Base-by-base conservation (phyloP, 805 yeast genomes). In the Candida tammaniensis region DNA sequence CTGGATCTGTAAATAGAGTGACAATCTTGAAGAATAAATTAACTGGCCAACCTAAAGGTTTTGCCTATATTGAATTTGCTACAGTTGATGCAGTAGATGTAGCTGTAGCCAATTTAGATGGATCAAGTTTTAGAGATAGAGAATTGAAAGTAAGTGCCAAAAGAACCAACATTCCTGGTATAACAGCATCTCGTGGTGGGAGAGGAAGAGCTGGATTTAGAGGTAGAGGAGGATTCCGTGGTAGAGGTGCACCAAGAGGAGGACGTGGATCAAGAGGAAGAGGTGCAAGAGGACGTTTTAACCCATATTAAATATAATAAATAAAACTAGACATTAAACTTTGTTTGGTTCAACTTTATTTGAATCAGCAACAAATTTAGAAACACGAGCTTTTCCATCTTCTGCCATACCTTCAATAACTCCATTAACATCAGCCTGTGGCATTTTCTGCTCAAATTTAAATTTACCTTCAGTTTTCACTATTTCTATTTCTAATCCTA, bases 11-110 rank as follows among this genome's bases (percentile, higher is more conserved):
- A 35, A 80, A 83, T 51, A 72, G 95, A 48, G 87, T 86, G 21
- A 86, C 93, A 3, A 86, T 87, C 30, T 61, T 82, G 55, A 67
- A 75, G 37, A 85, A 86, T 60, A 82, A 80, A 56, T 59, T 64
- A 47, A 79, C 93, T 0, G 94, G 95, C 5, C 81, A 75, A 43
- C 93, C 96, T 27, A 82, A 82, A 58, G 96, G 96, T 1, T 86
- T 72, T 61, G 95, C 95, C 2, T 87, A 86, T 56, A 72, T 87
- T 42, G 96, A 87, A 55, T 87, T 86, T 52, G 73, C 79, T n/a
- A 83, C 75, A 49, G 72, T 76, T 9, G 68, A 70, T n/a, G 68
- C 72, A 9, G 88, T 85, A 5, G 64, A 74, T 13, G 68, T 72
- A 40, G 94, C 95, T 1, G 66, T 86, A 26, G 61, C 57, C 6